These are phyloP conservation scores for Alternaria triticina DNA, from an alignment of 2,329 filamentous ascomycete species.

Conservation along the genomic window DNA sequence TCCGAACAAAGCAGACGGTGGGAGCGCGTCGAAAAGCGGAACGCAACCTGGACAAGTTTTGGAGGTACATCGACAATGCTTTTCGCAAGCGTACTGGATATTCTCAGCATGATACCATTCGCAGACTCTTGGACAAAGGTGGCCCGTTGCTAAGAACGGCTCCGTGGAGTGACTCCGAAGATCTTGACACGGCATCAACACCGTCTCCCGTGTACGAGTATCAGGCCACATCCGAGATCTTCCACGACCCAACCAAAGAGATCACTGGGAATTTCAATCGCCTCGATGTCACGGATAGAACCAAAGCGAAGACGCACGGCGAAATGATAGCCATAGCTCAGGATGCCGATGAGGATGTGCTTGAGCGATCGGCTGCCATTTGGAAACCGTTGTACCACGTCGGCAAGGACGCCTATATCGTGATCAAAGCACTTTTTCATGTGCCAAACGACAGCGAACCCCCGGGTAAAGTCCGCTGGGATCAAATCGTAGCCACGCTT, in stretches of 20 bases:
- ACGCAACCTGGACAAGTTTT: constrained; percentile 56
- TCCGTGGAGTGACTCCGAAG: constrained; percentile 50
- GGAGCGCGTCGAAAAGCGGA: constrained; percentile 57
- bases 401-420: not conserved
- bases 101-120: constrained; percentile 14
- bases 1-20: constrained; percentile 54
- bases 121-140: constrained; percentile 29
- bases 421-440: not conserved
- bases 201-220: constrained; percentile 1
- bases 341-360: no score
- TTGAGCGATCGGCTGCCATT: not conserved
- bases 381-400: not conserved
- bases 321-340: no score
- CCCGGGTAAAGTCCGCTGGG: not conserved
- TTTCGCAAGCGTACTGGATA: constrained; percentile 2
- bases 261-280: no score
- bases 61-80: constrained; percentile 46
- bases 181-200: constrained; percentile 29
- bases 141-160: constrained; percentile 57
- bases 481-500: not conserved
- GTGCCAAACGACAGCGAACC: not conserved
- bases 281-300: no score
- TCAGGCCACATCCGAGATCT: not conserved
- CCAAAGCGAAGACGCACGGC: no score
- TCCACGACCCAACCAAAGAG: no score